Conservation (phyloP, 2,329 filamentous ascomycete genomes). For the Cladophialophora psammophila region DNA sequence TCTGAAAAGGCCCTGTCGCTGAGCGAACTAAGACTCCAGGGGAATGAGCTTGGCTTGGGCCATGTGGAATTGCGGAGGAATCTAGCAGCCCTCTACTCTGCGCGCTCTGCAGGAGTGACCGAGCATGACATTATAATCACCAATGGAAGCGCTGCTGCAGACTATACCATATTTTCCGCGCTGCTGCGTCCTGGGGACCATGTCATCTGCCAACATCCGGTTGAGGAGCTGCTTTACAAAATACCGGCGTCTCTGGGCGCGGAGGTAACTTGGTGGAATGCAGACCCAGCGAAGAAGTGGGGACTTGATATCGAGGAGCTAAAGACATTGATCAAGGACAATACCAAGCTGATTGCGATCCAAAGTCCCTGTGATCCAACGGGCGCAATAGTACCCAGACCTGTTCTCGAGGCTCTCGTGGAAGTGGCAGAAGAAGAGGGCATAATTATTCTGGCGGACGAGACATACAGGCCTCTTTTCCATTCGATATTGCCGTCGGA, state of each 20-base stretch:
- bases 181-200: conserved; percentile 78
- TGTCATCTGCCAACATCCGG: conserved; percentile 85
- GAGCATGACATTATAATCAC: conserved; percentile 76
- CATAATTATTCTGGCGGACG: conserved; percentile 76
- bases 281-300: conserved; percentile 70
- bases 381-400: conserved; percentile 71
- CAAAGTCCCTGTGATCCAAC: conserved; percentile 87
- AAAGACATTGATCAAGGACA: conserved; percentile 62
- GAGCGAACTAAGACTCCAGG: conserved; percentile 39
- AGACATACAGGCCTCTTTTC: conserved; percentile 85
- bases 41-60: conserved; percentile 43
- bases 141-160: conserved; percentile 82
- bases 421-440: conserved; percentile 67
- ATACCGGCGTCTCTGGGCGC: conserved; percentile 78
- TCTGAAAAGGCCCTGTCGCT: conserved; percentile 32
- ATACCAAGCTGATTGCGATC: conserved; percentile 66
- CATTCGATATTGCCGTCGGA: conserved; percentile 68
- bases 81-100: conserved; percentile 47
- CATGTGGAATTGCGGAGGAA: conserved; percentile 42
- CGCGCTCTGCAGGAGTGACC: conserved; percentile 60
- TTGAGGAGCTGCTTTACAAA: conserved; percentile 83
- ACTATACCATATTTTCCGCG: conserved; percentile 78
- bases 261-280: conserved; percentile 77
- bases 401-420: conserved; percentile 67
- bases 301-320: conserved; percentile 72